Base-by-base conservation (phyloP, 345 rosid species). In the Populus alba region DNA sequence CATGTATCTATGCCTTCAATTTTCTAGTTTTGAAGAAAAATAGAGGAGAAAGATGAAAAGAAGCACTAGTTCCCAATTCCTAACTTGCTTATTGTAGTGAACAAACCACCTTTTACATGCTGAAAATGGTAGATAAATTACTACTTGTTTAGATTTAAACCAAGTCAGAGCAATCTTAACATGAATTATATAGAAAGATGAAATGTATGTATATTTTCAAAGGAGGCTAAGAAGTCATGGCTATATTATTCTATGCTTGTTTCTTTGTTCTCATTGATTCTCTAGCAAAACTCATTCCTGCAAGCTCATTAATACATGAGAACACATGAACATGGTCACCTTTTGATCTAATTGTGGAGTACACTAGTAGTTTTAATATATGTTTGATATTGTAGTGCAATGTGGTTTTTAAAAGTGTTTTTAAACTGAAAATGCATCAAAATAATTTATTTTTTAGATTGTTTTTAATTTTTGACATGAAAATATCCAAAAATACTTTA, bases 201-300 rank as follows among this genome's bases (percentile, higher is more conserved):
- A 43, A 35, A 75, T 57, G 12, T 81, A 29, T 79, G 90, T 97
- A 41, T 83, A 72, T 88, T 49, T 86, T 93, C 78, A 91, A 75
- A 71, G 88, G 79, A 33, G 85, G 90, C 98, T 97, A 93, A 81
- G 94, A 92, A 66, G 85, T 87, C 83, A 91, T 88, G 11, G 92
- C 97, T 37, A 93, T 90, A 79, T 89, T 90, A 79, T 93, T 91
- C 86, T 93, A 93, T 72, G 95, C 97, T 86, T 90, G 98, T 84
- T 91, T 93, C 88, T 91, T 93, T 67, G 93, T 88, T 87, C 89
- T 89, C 66, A 92, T 86, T 20, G 85, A 84, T 73, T 88, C 90
- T 75, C 94, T 94, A 0, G 76, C 78, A 77, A 92, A 92, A 69
- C 80, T 88, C 89, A 92, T 88, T 63, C 91, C 89, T 27, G 88